A percentile compares a stretch with the other conserved stretches of the same genome.
Evolutionary conservation across 176 grass and related monocot species (phyloP).

Genomic region (Ananas comosus): DNA sequence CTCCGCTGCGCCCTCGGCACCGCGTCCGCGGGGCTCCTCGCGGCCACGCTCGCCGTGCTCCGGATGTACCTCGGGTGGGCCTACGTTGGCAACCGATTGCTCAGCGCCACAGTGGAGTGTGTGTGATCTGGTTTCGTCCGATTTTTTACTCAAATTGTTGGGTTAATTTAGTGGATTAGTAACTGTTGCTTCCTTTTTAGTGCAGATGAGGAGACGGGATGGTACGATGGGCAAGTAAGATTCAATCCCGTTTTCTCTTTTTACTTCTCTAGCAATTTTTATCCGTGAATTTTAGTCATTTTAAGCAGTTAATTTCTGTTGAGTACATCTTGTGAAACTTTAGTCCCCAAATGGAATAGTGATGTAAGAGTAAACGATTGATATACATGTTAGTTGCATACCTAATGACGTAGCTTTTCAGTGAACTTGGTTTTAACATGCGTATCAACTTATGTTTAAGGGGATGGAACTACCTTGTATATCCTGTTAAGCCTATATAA

Average conservation of each 20-base stretch:
- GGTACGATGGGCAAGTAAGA: slow-evolving; percentile 93
- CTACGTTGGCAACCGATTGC: slow-evolving; percentile 83
- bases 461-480: too few relatives aligned
- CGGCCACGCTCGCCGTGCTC: slow-evolving; percentile 72
- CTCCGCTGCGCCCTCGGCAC: slow-evolving; percentile 59
- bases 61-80: slow-evolving; percentile 98
- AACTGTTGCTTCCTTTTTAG: background rate
- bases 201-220: slow-evolving; percentile 95
- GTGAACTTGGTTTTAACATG: background rate
- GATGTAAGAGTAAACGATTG: too few relatives aligned
- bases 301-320: too few relatives aligned
- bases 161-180: background rate
- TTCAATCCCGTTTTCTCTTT: background rate
- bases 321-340: too few relatives aligned
- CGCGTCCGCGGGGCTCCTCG: slow-evolving; percentile 56
- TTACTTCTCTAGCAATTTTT: background rate
- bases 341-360: too few relatives aligned
- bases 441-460: background rate
- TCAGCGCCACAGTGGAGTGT: slow-evolving; percentile 97
- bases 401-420: too few relatives aligned
- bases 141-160: background rate
- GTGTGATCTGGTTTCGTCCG: slow-evolving; percentile 16
- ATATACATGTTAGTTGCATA: too few relatives aligned
- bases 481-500: too few relatives aligned
- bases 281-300: too few relatives aligned